Evolutionary conservation across 2,329 filamentous ascomycete species (phyloP).

Genomic region (Penicillium sp.): DNA sequence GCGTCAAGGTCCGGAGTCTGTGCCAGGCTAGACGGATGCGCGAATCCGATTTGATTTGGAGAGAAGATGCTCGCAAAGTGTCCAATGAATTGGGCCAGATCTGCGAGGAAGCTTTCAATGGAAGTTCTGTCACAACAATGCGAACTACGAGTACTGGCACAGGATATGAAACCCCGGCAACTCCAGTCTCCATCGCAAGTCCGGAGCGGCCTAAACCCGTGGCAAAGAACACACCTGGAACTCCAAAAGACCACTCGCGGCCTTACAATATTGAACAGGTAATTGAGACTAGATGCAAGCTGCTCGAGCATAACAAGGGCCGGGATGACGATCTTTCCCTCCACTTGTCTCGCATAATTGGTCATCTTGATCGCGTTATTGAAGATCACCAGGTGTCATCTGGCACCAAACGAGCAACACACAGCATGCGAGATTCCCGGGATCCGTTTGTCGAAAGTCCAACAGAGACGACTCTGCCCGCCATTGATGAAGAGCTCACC

Average conservation of each 20-base stretch:
- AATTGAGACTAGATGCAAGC: conserved; percentile 53
- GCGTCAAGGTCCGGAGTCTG: conserved; percentile 25
- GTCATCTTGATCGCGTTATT: conserved; percentile 54
- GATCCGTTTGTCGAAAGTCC: conserved; percentile 17
- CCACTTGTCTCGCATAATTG: conserved; percentile 56
- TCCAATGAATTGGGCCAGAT: conserved; percentile 81
- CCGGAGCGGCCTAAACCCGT: conserved; percentile 22
- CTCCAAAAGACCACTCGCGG: conserved; percentile 41
- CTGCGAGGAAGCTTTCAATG: conserved; percentile 87
- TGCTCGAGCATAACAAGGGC: conserved; percentile 48
- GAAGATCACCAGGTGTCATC: conserved; percentile 32
- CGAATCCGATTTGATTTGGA: conserved; percentile 50
- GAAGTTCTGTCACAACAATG: conserved; percentile 51
- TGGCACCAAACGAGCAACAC: background rate
- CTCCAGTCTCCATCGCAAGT: conserved; percentile 37
- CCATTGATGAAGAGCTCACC: conserved; percentile 47
- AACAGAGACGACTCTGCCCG: conserved; percentile 38
- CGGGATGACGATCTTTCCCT: conserved; percentile 42
- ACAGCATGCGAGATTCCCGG: conserved; percentile 5
- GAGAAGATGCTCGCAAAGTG: conserved; percentile 75
- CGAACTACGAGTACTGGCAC: conserved; percentile 41
- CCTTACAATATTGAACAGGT: conserved; percentile 52
- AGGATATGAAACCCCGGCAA: conserved; percentile 49
- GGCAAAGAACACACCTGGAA: conserved; percentile 34
- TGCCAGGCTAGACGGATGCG: conserved; percentile 40